Conservation (phyloP, 306 rosid genomes). For the Senna tora region DNA sequence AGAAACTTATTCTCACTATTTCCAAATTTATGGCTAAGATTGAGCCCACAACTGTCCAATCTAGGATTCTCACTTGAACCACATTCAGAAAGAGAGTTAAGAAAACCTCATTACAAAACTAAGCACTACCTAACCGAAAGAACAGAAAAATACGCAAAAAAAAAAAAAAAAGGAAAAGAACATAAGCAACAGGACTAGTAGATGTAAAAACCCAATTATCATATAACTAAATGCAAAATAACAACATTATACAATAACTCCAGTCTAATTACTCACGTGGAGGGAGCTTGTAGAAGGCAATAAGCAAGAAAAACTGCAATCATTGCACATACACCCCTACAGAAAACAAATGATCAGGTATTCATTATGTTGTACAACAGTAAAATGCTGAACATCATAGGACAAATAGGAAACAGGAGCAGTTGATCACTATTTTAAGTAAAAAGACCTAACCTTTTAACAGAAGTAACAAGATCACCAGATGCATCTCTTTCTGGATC, state of each 20-base stretch:
- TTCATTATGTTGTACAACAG: slow-evolving; percentile 25
- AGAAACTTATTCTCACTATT: neutral
- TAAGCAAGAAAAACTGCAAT: slow-evolving; percentile 78
- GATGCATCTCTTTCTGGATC: slow-evolving; percentile 83
- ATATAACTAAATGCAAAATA: slow-evolving; percentile 9
- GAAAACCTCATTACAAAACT: neutral
- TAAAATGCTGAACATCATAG: slow-evolving; percentile 1
- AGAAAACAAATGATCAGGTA: slow-evolving; percentile 37
- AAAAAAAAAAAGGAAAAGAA: neutral
- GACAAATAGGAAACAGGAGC: slow-evolving; percentile 22
- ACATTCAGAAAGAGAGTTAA: slow-evolving; percentile 1
- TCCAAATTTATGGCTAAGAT: neutral
- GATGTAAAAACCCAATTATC: neutral
- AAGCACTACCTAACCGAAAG: slow-evolving; percentile 12
- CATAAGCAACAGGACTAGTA: slow-evolving; percentile 6
- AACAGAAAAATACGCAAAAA: slow-evolving; percentile 1
- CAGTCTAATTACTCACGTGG: slow-evolving; percentile 54
- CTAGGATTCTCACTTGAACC: neutral
- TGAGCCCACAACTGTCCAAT: slow-evolving; percentile 10
- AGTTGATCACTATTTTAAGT: slow-evolving; percentile 5
- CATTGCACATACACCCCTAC: slow-evolving; percentile 86
- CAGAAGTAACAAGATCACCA: slow-evolving; percentile 86
- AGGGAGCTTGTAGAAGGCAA: slow-evolving; percentile 79
- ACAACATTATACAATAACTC: slow-evolving; percentile 2
- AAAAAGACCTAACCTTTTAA: slow-evolving; percentile 69